Evolutionary conservation across 2,329 filamentous ascomycete species (phyloP), one percentile per base, ranked within the genome.

Genomic region (Paramyrothecium roridum): DNA sequence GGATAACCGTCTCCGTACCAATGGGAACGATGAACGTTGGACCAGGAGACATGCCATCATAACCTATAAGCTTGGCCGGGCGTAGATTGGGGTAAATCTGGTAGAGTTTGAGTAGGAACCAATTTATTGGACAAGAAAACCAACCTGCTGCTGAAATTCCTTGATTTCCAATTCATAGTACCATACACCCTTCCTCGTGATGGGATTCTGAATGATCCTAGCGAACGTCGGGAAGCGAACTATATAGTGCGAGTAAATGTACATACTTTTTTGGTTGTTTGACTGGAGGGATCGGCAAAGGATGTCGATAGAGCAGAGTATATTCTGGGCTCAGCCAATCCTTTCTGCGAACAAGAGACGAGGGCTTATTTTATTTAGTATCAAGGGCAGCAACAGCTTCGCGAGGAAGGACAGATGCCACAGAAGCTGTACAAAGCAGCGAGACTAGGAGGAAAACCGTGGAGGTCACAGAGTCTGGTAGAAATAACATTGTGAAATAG

Each of bases 31-130:
- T 37, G 10, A 51, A 51, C 2, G 49, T 51, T 19, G 81, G 81
- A 0, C 82, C 82, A 6, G 82, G 81, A 3, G 74, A 71, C 10
- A 78, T 75, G 16, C 81, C 82, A 70, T 84, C 78, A 58, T 84
- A 85, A 6, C 82, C 81, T 20, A 70, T 62, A 8, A 74, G 58
- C 7, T 58, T 65, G 2, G 71, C 61, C 6, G 63, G 56, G 0
- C 58, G 50, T 13, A 73, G 70, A 56, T 67, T 65, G 0, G 73
- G 73, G 34, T 71, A 77, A 2, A 76, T 60, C 53, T 71, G 66
- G n/a, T 55, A 11, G 7, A 49, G 47, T 21, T 49, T 49, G 21
- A 26, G 8, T 22, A 49, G 12, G 2, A 23, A 22, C n/a, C 12
- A 47, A 21, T 10, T 21, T 47, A n/a, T n/a, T n/a, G n/a, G n/a